Base-by-base conservation (phyloP, 2,329 filamentous ascomycete genomes). In the Apiospora marii region DNA sequence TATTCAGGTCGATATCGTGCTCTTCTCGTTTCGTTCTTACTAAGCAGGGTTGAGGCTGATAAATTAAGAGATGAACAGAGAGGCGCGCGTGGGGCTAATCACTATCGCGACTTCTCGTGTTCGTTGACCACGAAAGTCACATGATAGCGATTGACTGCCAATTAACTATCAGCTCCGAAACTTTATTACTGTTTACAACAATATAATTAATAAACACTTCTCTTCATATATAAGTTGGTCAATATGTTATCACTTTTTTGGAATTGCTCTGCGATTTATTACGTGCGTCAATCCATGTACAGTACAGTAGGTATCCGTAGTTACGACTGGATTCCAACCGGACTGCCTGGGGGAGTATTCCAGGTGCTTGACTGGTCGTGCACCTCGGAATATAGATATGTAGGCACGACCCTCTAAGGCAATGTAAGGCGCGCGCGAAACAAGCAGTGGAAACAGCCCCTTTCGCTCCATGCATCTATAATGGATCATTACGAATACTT, bases 41-140 rank as follows among this genome's bases (percentile, higher is more conserved):
- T 24, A 69, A 70, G 30, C 46, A 27, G 22, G 41, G 64, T 30
- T 46, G 64, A 53, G 69, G 34, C 58, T 24, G 34, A 13, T 41
- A 37, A 41, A n/a, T 64, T 22, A 41, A 41, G 58, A n/a, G 58
- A n/a, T 64, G 34, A 30, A n/a, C 12, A 41, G 58, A 64, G 22
- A 41, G 30, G 41, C 58, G 34, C 58, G 58, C 58, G 58, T 64
- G 58, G 58, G 58, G 58, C 58, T 41, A 64, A 61, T 41, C 34
- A 13, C 58, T 41, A 64, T 64, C 58, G 58, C 58, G 58, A 64
- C 58, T 64, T 64, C 58, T 64, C 58, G 58, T 64, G 58, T 64
- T 64, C 58, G 12, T 64, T 64, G 34, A 41, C 58, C 19, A 64
- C 58, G 34, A 64, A 64, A 64, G 58, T 64, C 58, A 64, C 58